Evolutionary conservation across 148 eudicot genomes (phyloP).

Genomic region (Fagopyrum tataricum): DNA sequence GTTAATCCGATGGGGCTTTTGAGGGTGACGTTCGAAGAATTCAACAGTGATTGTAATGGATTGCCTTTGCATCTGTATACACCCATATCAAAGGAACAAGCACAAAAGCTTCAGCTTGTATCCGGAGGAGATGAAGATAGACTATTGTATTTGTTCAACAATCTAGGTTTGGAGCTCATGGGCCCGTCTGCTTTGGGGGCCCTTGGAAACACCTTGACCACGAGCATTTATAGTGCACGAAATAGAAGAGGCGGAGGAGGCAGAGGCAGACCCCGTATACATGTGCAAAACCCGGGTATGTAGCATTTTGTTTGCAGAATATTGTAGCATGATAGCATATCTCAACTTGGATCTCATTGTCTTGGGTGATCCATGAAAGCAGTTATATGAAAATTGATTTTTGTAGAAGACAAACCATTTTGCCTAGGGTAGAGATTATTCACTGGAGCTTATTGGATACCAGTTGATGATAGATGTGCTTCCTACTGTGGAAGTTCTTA

Average conservation of each 20-base stretch:
- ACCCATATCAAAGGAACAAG: conserved; percentile 59
- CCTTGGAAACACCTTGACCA: conserved; percentile 35
- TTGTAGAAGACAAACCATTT: conserved; percentile 8
- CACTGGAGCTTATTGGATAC: conserved; percentile 3
- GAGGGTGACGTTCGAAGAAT: conserved; percentile 40
- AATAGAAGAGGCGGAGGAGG: conserved; percentile 54
- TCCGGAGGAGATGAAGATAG: conserved; percentile 44
- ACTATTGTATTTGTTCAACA: conserved; percentile 40
- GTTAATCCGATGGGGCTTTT: conserved; percentile 49
- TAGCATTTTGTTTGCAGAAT: too few species aligned
- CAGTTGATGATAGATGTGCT: conserved; percentile 15
- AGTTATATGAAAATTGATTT: conserved; percentile 18
- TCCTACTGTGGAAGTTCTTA: neutral
- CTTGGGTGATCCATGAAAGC: neutral
- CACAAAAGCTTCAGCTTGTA: conserved; percentile 46
- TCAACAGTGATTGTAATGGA: conserved; percentile 20
- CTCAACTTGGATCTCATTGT: neutral
- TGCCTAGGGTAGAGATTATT: conserved; percentile 15
- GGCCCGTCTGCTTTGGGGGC: conserved; percentile 48
- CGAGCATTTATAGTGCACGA: conserved; percentile 40
- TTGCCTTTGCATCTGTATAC: conserved; percentile 55
- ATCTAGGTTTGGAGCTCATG: conserved; percentile 63
- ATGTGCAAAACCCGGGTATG: neutral
- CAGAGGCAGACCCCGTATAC: conserved; percentile 1
- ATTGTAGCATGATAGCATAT: neutral